phyloP scores from a whole-genome alignment of 2,329 filamentous ascomycete species.

The Sporothrix pseudoabietina region DNA sequence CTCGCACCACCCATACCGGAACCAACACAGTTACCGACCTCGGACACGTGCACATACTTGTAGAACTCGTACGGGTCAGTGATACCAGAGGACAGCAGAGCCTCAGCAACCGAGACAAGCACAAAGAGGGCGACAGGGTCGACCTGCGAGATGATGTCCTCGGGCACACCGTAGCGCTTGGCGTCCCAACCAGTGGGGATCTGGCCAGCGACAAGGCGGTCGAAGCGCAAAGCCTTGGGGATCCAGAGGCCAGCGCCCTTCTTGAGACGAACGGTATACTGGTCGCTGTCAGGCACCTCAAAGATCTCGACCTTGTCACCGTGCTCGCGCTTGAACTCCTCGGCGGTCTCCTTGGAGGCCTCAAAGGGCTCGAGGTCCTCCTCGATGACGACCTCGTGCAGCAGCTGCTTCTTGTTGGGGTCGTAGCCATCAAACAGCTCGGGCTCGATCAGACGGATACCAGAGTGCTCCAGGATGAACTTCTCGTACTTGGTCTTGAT shows the following conservation, averaged over 20 bases:
- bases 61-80: conserved; percentile 99
- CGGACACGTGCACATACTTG: conserved; percentile 97
- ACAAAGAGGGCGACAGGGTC: conserved; percentile 96
- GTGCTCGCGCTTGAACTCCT: conserved; percentile 96
- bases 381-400: conserved; percentile 96
- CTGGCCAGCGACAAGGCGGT: conserved; percentile 95
- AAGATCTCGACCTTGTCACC: conserved; percentile 98
- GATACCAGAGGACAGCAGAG: conserved; percentile 88
- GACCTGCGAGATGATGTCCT: conserved; percentile 96
- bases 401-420: conserved; percentile 96
- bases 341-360: conserved; percentile 92
- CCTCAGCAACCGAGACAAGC: conserved; percentile 89
- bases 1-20: conserved; percentile 96
- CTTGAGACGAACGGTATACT: conserved; percentile 91
- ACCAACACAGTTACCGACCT: conserved; percentile 97
- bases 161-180: conserved; percentile 92
- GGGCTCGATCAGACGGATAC: conserved; percentile 96
- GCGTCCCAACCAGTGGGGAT: conserved; percentile 97
- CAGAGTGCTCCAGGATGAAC: conserved; percentile 91
- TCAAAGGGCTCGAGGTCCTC: conserved; percentile 98
- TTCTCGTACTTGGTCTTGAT: conserved; percentile 98
- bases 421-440: conserved; percentile 97
- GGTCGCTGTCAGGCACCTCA: conserved; percentile 88
- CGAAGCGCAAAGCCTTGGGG: conserved; percentile 94
- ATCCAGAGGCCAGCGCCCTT: conserved; percentile 95